A percentile compares a stretch with the other conserved stretches of the same genome.
phyloP scores from a whole-genome alignment of 352 stramenopile species.

The Peronospora tabacina region DNA sequence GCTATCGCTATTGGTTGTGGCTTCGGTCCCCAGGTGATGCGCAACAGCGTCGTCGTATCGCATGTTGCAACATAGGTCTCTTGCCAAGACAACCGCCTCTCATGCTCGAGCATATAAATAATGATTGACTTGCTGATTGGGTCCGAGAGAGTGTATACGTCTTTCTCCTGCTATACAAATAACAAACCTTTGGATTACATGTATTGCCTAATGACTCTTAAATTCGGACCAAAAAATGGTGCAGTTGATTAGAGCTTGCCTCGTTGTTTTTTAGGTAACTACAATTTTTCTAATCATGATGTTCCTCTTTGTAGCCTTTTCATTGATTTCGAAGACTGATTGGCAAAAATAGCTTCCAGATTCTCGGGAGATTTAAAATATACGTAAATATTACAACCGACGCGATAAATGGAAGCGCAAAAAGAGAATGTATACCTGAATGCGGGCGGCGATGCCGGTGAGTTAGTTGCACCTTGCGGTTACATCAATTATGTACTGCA shows the following conservation, averaged over 20 bases:
- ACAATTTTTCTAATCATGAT: too few relatives aligned
- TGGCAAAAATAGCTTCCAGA: background rate
- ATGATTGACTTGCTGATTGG: too few relatives aligned
- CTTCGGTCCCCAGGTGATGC: background rate
- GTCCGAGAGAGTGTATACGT: too few relatives aligned
- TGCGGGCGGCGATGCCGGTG: conserved; percentile 17
- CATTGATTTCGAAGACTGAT: background rate
- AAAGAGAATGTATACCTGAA: conserved; percentile 66
- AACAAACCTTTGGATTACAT: too few relatives aligned
- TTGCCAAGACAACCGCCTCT: too few relatives aligned
- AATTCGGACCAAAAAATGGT: too few relatives aligned
- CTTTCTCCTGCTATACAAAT: too few relatives aligned
- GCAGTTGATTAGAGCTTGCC: too few relatives aligned
- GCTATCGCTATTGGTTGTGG: background rate
- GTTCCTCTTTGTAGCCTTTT: too few relatives aligned
- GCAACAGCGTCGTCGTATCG: background rate
- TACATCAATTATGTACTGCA: conserved; percentile 2
- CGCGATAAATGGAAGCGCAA: conserved; percentile 39
- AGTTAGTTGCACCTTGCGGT: conserved; percentile 28
- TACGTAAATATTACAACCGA: background rate
- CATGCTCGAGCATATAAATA: too few relatives aligned
- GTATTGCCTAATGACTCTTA: too few relatives aligned
- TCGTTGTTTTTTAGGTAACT: too few relatives aligned
- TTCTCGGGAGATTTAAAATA: background rate
- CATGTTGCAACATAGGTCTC: background rate